Percentiles rank a stretch among this genome's conserved stretches.
Evolutionary conservation across 495 filamentous ascomycete genomes (phyloP).

Genomic region (Extremus antarcticus): DNA sequence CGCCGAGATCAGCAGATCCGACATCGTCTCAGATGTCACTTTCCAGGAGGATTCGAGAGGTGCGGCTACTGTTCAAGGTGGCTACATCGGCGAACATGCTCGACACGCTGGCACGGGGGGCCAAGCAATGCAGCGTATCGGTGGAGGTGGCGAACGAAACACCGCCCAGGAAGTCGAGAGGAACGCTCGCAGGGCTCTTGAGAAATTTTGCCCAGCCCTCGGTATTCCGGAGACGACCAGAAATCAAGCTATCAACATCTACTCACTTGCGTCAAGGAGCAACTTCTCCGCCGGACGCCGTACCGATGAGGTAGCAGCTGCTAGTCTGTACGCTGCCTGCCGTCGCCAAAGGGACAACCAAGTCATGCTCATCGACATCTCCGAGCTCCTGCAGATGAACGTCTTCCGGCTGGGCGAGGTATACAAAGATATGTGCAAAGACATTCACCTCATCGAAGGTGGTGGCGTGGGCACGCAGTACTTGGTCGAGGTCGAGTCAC

Average conservation of each 20-base stretch:
- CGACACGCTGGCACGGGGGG: conserved; percentile 53
- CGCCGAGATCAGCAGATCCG: conserved; percentile 63
- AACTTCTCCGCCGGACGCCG: conserved; percentile 86
- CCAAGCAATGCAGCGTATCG: conserved; percentile 43
- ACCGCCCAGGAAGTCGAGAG: conserved; percentile 16
- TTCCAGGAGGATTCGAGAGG: conserved; percentile 78
- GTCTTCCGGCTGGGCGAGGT: conserved; percentile 82
- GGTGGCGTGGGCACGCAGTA: conserved; percentile 35
- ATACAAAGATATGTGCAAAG: conserved; percentile 65
- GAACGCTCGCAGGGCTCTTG: conserved; percentile 5
- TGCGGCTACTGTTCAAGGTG: conserved; percentile 84
- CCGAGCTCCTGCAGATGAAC: conserved; percentile 64
- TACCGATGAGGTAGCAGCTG: conserved; percentile 70
- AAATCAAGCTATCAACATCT: conserved; percentile 57
- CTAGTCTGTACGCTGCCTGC: conserved; percentile 80
- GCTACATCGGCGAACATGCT: conserved; percentile 72
- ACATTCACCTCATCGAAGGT: conserved; percentile 44
- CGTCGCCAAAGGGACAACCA: conserved; percentile 51
- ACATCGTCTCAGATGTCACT: conserved; percentile 81
- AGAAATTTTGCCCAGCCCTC: conserved; percentile 9
- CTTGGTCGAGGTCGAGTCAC: conserved; percentile 62
- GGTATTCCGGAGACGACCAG: conserved; percentile 46
- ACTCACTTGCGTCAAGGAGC: conserved; percentile 61
- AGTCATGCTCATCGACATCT: conserved; percentile 86
- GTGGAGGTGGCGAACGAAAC: conserved; percentile 49